Conservation (phyloP, 345 rosid species). For the Theobroma cacao region DNA sequence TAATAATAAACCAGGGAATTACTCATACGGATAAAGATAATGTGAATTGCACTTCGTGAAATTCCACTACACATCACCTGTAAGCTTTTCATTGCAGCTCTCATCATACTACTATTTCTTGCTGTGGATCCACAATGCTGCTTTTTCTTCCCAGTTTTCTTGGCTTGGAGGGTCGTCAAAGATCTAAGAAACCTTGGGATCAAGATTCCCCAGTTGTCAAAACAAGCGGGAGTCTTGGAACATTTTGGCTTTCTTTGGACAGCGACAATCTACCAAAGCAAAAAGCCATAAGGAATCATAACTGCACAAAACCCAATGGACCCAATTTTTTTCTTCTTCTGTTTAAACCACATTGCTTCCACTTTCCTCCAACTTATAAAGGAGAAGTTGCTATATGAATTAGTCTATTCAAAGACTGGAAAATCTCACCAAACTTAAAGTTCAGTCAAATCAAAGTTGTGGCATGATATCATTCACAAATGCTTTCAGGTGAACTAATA, state of each 20-base stretch:
- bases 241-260: slow-evolving; percentile 16
- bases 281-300: background rate
- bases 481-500: background rate
- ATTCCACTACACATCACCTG: slow-evolving; percentile 21
- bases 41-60: background rate
- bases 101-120: slow-evolving; percentile 18
- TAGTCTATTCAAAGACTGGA: no score
- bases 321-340: background rate
- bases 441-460: background rate
- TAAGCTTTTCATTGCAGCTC: slow-evolving; percentile 26
- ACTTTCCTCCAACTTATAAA: background rate
- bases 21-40: background rate
- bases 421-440: background rate
- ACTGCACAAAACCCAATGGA: background rate
- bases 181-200: slow-evolving; percentile 31
- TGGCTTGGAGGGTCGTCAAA: slow-evolving; percentile 20
- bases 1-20: background rate
- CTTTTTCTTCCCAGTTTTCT: slow-evolving; percentile 25
- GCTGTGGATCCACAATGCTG: slow-evolving; percentile 16
- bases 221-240: slow-evolving; percentile 30
- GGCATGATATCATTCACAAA: background rate
- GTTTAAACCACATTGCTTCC: background rate
- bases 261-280: slow-evolving; percentile 23
- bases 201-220: slow-evolving; percentile 27
- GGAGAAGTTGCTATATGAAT: no score